phyloP scores from a whole-genome alignment of 2,329 filamentous ascomycete genomes.

The Colletotrichum simmondsii region DNA sequence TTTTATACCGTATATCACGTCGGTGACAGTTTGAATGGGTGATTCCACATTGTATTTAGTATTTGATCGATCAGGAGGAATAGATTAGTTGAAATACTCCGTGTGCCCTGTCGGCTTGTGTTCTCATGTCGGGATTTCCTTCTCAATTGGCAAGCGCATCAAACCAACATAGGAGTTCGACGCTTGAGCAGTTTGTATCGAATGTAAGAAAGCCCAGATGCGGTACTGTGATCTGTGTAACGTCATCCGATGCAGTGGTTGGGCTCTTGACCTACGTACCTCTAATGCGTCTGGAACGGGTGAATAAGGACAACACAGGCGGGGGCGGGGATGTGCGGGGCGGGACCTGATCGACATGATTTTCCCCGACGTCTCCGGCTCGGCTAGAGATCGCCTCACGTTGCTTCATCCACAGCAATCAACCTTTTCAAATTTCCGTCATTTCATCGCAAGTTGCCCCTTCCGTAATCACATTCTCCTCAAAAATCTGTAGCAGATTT shows the following conservation, averaged over 20 bases:
- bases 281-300: neutral
- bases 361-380: neutral
- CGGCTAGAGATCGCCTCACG: neutral
- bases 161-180: neutral
- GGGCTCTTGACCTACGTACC: neutral
- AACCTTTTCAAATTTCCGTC: neutral
- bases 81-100: neutral
- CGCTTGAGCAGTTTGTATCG: neutral
- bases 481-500: neutral
- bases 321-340: neutral
- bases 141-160: neutral
- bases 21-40: conserved; percentile 3
- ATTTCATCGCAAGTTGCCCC: no score
- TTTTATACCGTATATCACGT: conserved; percentile 29
- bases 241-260: neutral
- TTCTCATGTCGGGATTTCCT: neutral
- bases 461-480: neutral
- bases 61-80: neutral
- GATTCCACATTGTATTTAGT: conserved; percentile 5
- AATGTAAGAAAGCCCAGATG: neutral
- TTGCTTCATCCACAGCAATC: neutral
- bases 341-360: neutral
- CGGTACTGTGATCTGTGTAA: neutral
- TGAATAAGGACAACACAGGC: neutral
- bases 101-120: neutral